Percentiles rank a stretch among this genome's conserved stretches.
phyloP scores from a whole-genome alignment of 2,329 filamentous ascomycete genomes.

The Diaporthe sp. region DNA sequence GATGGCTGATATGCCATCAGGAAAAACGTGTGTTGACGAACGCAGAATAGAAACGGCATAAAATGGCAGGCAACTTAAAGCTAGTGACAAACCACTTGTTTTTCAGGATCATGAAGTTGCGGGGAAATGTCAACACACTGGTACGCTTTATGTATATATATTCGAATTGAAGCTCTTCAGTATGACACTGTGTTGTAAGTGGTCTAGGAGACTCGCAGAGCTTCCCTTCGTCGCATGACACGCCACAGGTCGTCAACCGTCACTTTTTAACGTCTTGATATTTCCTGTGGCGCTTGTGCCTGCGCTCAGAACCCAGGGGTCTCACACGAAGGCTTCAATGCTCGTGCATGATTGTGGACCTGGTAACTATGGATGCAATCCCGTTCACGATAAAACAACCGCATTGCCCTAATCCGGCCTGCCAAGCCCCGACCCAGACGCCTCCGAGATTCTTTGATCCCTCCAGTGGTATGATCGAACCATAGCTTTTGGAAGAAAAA shows the following conservation, averaged over 20 bases:
- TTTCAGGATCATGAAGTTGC: neutral
- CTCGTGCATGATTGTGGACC: neutral
- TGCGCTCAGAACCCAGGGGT: neutral
- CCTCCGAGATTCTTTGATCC: conserved; percentile 31
- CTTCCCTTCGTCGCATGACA: neutral
- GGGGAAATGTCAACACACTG: neutral
- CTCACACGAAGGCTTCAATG: neutral
- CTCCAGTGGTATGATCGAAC: conserved; percentile 30
- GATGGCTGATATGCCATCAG: no score
- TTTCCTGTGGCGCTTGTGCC: neutral
- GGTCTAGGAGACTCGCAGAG: no score
- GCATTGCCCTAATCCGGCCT: conserved; percentile 33
- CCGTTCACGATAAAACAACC: conserved; percentile 28
- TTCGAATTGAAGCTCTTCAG: neutral
- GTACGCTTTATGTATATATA: neutral
- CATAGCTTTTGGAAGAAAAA: neutral
- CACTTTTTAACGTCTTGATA: neutral
- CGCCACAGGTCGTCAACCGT: neutral
- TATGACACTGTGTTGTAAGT: neutral
- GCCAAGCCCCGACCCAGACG: conserved; percentile 34
- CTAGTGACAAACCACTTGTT: neutral
- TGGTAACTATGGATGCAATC: conserved; percentile 18
- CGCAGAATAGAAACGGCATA: neutral
- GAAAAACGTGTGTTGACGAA: neutral
- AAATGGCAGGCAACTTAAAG: neutral